phyloP scores from a whole-genome alignment of 352 stramenopile species.

The Globisporangium yorkense region DNA sequence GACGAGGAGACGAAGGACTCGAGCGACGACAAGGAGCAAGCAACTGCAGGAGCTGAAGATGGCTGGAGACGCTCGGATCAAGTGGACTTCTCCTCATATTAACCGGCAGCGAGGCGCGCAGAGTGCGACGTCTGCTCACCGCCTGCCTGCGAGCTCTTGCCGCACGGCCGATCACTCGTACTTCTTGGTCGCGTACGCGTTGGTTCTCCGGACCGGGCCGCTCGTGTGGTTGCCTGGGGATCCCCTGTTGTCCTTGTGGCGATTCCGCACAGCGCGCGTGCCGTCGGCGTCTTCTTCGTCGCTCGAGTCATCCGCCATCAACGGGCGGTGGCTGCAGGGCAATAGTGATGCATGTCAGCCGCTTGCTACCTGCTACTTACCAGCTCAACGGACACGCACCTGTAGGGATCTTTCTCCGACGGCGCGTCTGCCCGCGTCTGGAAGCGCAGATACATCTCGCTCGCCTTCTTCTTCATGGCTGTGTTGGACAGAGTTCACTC shows the following conservation, averaged over 20 bases:
- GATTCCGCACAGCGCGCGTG: constrained; percentile 32
- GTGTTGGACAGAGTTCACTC: constrained; percentile 30
- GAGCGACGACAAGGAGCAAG: constrained; percentile 10
- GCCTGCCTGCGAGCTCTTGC: not conserved
- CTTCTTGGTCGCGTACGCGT: constrained; percentile 42
- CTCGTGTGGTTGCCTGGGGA: constrained; percentile 16
- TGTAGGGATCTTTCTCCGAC: constrained; percentile 52
- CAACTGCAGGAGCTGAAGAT: not conserved
- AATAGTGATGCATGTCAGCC: not conserved
- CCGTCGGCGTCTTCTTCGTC: constrained; percentile 60
- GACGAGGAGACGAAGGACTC: constrained; percentile 14
- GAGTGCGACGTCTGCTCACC: not conserved
- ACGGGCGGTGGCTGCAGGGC: constrained; percentile 43
- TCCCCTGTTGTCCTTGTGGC: constrained; percentile 21
- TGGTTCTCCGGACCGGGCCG: constrained; percentile 20
- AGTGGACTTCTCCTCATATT: constrained; percentile 71
- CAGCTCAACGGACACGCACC: constrained; percentile 17
- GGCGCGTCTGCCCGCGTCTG: constrained; percentile 56
- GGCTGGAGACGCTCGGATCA: constrained; percentile 61
- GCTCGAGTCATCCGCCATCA: constrained; percentile 67
- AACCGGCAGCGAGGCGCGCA: constrained; percentile 8
- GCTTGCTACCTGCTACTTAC: too few species aligned
- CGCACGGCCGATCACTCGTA: constrained; percentile 25
- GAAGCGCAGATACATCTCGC: constrained; percentile 82
- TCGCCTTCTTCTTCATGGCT: constrained; percentile 79